These are phyloP conservation scores for Venturia effusa DNA, from an alignment of 2,329 filamentous ascomycete genomes.

Conservation along the genomic window DNA sequence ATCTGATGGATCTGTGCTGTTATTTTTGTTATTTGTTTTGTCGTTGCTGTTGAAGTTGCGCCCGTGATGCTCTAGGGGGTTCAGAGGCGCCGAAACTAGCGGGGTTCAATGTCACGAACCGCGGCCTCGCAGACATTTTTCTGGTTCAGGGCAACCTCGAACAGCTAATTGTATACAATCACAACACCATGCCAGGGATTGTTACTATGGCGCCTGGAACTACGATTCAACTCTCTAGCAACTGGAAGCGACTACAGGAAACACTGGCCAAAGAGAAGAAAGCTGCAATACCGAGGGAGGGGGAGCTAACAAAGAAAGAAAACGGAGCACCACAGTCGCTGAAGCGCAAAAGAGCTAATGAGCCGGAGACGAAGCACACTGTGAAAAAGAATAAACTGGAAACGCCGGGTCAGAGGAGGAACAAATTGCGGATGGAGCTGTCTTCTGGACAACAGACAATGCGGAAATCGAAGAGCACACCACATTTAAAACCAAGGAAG, in stretches of 20 bases:
- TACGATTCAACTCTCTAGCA: conserved; percentile 37
- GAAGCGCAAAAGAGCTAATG: conserved; percentile 7
- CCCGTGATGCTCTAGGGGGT: conserved; percentile 14
- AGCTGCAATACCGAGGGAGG: background rate
- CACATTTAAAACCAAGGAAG: background rate
- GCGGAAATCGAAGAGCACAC: conserved; percentile 3
- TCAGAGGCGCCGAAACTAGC: background rate
- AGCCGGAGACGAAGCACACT: background rate
- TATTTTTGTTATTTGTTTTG: background rate
- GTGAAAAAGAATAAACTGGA: background rate
- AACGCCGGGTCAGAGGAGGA: background rate
- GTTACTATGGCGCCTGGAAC: conserved; percentile 23
- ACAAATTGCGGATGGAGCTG: background rate
- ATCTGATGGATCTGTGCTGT: conserved; percentile 9
- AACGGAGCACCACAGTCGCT: background rate
- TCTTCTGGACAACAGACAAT: background rate
- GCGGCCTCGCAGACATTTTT: conserved; percentile 14
- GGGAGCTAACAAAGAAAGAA: conserved; percentile 7
- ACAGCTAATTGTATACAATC: background rate
- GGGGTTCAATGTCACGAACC: conserved; percentile 4
- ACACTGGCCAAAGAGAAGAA: conserved; percentile 29
- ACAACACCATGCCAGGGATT: conserved; percentile 18
- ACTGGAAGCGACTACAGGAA: conserved; percentile 70
- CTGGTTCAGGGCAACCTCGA: conserved; percentile 19
- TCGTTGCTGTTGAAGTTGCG: conserved; percentile 17